Evolutionary conservation across 106 monocot species (phyloP), one percentile per base, ranked within the genome.

Genomic region (Dioscorea alata): DNA sequence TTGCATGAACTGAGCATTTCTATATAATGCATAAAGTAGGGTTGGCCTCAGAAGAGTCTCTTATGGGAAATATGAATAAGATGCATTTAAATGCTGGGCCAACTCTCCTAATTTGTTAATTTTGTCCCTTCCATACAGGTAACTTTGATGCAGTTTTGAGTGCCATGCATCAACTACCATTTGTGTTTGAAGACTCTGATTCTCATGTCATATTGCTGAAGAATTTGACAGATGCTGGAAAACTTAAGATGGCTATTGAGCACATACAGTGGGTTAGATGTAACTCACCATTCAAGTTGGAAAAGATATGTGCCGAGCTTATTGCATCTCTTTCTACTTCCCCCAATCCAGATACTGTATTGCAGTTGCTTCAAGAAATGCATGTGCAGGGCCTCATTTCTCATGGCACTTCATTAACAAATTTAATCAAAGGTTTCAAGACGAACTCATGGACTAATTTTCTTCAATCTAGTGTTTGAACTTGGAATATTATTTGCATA

Each of bases 271-370:
- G 84, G 89, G 58, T 89, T 31, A 86, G 61, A 51, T 57, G 48
- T 48, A 80, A 76, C 12, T 72, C 51, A 23, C 42, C 74, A 33
- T 61, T 33, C 58, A 73, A 74, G 52, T 54, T 90, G 22, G 69
- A 84, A 50, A 42, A 17, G 21, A 79, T 86, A 63, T 48, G 80
- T 42, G 50, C 42, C 34, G 68, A 80, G 23, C 81, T 94, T 21
- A 66, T 84, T 49, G 69, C 79, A 50, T 80, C 86, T 74, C 82
- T 94, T 74, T 84, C 93, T 67, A 90, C 84, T 57, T 59, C 84
- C 42, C 86, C 93, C 22, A 82, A 82, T 0, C 61, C 87, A 24
- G 80, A 94, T 58, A 51, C 73, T 71, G 70, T 86, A 48, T 50
- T 82, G 32, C 78, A 75, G 24, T 78, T 93, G 35, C 76, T 93